Conservation (phyloP, 257 asterid genomes). For the Scutellaria galericulata region DNA sequence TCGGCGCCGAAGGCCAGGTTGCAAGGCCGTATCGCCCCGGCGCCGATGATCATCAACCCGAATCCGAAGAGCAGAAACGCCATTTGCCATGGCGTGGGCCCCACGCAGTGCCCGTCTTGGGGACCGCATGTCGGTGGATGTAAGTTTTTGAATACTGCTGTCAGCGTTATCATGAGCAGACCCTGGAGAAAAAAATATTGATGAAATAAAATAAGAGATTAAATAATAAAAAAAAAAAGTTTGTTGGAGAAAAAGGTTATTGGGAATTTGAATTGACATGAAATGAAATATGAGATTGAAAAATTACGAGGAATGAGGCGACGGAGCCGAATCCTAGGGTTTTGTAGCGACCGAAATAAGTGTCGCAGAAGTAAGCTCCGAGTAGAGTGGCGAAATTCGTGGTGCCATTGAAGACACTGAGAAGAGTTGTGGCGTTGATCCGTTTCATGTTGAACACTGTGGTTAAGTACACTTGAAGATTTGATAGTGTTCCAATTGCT, state of each 20-base stretch:
- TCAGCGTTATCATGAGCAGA: conserved; percentile 54
- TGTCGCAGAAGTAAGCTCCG: conserved; percentile 73
- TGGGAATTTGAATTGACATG: no score
- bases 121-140: conserved; percentile 72
- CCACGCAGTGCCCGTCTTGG: conserved; percentile 44
- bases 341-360: conserved; percentile 78
- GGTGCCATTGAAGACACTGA: conserved; percentile 73
- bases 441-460: conserved; percentile 74
- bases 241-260: no score
- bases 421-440: conserved; percentile 59
- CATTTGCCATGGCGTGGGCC: conserved; percentile 63
- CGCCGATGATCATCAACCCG: conserved; percentile 63
- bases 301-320: conserved; percentile 63
- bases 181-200: conserved; percentile 39
- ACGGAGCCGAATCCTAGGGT: conserved; percentile 69
- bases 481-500: conserved; percentile 62
- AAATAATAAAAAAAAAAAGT: not conserved
- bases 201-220: not conserved
- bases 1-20: conserved; percentile 86
- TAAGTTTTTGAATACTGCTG: conserved; percentile 58
- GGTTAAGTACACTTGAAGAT: conserved; percentile 72
- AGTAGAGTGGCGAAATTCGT: conserved; percentile 68
- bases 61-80: conserved; percentile 54
- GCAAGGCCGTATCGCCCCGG: conserved; percentile 76
- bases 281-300: not conserved